These are phyloP conservation scores for Daldinia eschscholtzii DNA, from an alignment of 2,329 filamentous ascomycete genomes.

Conservation along the genomic window DNA sequence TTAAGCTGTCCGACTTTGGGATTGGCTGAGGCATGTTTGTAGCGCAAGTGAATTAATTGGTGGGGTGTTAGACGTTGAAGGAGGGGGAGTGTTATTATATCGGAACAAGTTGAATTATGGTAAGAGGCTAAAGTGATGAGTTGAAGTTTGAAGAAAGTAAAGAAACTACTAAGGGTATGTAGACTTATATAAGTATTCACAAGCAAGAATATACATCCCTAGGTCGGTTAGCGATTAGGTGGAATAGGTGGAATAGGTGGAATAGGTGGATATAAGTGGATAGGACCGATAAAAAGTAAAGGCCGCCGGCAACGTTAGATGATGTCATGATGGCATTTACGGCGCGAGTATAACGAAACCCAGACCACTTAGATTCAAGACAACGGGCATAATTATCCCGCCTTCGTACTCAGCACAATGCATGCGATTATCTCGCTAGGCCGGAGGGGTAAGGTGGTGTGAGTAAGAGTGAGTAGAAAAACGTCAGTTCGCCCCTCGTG, in stretches of 20 bases:
- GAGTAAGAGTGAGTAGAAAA: constrained; percentile 1
- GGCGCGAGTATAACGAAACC: background rate
- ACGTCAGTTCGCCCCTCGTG: background rate
- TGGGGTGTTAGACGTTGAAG: background rate
- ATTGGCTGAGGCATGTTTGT: constrained; percentile 66
- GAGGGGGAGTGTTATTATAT: background rate
- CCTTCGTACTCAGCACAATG: constrained; percentile 9
- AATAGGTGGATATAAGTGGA: constrained; percentile 2
- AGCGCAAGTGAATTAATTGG: background rate
- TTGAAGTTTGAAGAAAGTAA: background rate
- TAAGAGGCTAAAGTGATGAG: background rate
- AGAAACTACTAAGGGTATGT: background rate
- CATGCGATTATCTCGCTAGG: background rate
- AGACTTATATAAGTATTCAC: constrained; percentile 3
- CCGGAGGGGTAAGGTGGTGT: background rate
- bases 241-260: background rate
- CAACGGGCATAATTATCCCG: background rate
- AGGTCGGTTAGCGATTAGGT: background rate
- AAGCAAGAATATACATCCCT: background rate
- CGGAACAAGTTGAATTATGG: background rate
- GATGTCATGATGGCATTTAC: constrained; percentile 2
- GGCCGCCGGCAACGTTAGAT: background rate
- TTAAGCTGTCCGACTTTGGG: constrained; percentile 68
- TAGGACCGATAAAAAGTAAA: background rate
- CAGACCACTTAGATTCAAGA: background rate